Evolutionary conservation across 805 yeast genomes (phyloP), one percentile per base, ranked within the genome.

Genomic region (Schwanniomyces vanrijiae): DNA sequence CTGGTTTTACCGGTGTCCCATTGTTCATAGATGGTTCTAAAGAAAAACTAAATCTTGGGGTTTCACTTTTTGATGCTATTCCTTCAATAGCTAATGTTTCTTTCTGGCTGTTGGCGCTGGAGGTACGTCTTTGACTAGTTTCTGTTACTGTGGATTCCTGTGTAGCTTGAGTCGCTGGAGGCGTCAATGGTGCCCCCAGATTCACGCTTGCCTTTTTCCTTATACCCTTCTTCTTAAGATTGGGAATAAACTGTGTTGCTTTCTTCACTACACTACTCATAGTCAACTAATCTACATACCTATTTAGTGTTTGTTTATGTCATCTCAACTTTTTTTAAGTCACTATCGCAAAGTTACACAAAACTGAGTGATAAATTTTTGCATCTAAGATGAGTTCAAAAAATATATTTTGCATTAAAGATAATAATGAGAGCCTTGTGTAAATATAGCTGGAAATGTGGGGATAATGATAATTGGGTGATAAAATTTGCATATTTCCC

Each of bases 211-310:
- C 14, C 3, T 24, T 37, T 20, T 33, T 60, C 48, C 61, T 56
- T 14, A 57, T 49, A 8, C 53, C 50, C 34, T 63, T 55, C 53
- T 61, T 63, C 54, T 60, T 64, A 33, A 68, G 52, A 51, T 83
- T 84, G 2, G 90, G 90, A n/a, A 77, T 72, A 64, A 86, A 86
- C 46, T 86, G 80, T 10, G 86, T 77, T 21, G 83, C 78, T 60
- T 65, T 66, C 65, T 71, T 73, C 42, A 74, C 73, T 20, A 76
- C 63, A 66, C 77, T 70, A 65, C 79, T 75, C 80, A 75, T 75
- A 41, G 28, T 48, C 13, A 35, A 24, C n/a, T 28, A 11, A n/a
- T n/a, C 13, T 28, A 28, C 5, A 3, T 4, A 2, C 33, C 11
- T 31, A 31, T 31, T 20, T 31, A 31, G 16, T 31, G 14, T 38